Evolutionary conservation across 371 early-diverging fungal species (phyloP).

Genomic region (Batkoa obscura): DNA sequence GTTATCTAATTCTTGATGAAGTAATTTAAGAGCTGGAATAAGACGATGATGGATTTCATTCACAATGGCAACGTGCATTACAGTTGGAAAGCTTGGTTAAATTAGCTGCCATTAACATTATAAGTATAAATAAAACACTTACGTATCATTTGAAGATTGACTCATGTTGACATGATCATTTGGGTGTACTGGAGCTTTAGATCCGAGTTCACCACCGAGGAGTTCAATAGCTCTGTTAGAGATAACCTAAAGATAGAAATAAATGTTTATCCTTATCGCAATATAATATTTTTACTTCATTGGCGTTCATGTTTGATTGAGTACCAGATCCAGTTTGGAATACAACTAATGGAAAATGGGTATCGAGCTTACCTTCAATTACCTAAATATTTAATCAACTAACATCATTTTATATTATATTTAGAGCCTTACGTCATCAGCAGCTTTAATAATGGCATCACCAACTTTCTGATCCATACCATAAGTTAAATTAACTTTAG

Average conservation of each 20-base stretch:
- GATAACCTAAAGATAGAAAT: constrained; percentile 33
- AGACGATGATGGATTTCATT: constrained; percentile 55
- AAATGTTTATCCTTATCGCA: neutral
- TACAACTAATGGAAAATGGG: constrained; percentile 88
- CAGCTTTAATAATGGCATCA: constrained; percentile 69
- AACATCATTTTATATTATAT: neutral
- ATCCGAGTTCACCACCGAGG: constrained; percentile 71
- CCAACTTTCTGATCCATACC: constrained; percentile 57
- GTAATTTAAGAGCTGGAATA: constrained; percentile 51
- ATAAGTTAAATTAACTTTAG: constrained; percentile 73
- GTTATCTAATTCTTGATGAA: constrained; percentile 49
- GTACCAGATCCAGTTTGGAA: constrained; percentile 96
- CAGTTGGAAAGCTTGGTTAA: constrained; percentile 64
- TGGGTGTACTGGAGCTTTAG: constrained; percentile 85
- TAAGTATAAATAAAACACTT: constrained; percentile 7
- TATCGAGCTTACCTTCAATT: constrained; percentile 63
- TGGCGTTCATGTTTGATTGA: constrained; percentile 91
- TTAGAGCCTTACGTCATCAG: constrained; percentile 33
- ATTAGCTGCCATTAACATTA: neutral
- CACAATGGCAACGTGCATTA: constrained; percentile 85
- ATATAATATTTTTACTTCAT: constrained; percentile 24
- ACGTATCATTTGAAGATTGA: constrained; percentile 91
- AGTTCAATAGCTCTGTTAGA: constrained; percentile 92
- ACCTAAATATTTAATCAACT: constrained; percentile 22
- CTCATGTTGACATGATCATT: constrained; percentile 95